These are phyloP conservation scores for Prunus davidiana DNA, from an alignment of 306 rosid genomes.

Conservation along the genomic window DNA sequence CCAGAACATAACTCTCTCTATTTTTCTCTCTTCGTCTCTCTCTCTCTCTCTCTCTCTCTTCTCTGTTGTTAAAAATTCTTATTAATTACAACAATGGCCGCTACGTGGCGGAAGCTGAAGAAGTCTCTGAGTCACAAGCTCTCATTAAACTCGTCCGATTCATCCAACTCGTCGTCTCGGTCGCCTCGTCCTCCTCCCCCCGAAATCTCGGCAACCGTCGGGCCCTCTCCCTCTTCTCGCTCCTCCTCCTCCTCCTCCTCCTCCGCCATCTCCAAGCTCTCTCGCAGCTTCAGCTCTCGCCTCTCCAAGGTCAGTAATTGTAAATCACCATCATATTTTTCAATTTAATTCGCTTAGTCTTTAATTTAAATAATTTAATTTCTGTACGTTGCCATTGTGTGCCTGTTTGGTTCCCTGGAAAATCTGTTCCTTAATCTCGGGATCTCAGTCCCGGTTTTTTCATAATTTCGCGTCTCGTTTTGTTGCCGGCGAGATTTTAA, in stretches of 20 bases:
- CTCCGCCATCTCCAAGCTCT: neutral
- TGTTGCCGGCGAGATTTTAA: neutral
- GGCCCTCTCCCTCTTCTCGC: neutral
- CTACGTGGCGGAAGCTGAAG: slow-evolving; percentile 2
- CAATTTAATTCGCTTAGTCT: neutral
- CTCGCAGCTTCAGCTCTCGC: slow-evolving; percentile 4
- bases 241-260: neutral
- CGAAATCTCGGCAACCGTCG: neutral
- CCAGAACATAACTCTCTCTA: neutral
- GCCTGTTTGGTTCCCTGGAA: neutral
- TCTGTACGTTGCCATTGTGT: neutral
- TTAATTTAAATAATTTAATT: neutral
- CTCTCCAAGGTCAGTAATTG: neutral
- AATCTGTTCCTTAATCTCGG: neutral
- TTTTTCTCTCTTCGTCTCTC: neutral
- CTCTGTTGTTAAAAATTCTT: neutral
- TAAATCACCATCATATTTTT: neutral
- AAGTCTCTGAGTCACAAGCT: neutral
- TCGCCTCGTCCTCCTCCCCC: neutral
- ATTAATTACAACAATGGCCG: neutral
- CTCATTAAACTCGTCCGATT: neutral
- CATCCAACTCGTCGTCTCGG: neutral
- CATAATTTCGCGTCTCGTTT: neutral
- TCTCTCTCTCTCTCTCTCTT: neutral
- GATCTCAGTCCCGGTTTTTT: neutral